phyloP scores from a whole-genome alignment of 805 yeast genomes.

The Pichia heedii region DNA sequence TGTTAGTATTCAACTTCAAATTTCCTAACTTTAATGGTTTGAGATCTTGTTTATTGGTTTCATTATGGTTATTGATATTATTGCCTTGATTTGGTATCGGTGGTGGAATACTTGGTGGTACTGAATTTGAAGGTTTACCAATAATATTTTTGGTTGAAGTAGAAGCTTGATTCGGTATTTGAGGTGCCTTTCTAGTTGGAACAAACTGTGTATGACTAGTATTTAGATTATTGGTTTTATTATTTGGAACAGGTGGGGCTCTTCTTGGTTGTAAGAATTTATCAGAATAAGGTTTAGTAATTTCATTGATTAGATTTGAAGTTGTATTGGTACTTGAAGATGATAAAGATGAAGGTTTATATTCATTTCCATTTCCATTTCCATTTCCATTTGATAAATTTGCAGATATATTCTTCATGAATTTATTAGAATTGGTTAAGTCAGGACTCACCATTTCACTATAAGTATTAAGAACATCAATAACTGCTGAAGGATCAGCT shows the following conservation, averaged over 20 bases:
- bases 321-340: not conserved
- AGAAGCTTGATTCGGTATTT: slow-evolving; percentile 6
- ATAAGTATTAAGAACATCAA: slow-evolving; percentile 51
- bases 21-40: slow-evolving; percentile 2
- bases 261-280: slow-evolving; percentile 26
- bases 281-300: slow-evolving; percentile 25
- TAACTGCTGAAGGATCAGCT: slow-evolving; percentile 55
- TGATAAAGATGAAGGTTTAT: not conserved
- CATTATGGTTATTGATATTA: too few relatives aligned
- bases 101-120: slow-evolving; percentile 1
- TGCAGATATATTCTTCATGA: not conserved
- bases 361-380: not conserved
- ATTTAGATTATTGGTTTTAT: not conserved
- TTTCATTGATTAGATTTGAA: slow-evolving; percentile 18
- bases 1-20: slow-evolving; percentile 1
- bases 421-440: slow-evolving; percentile 17
- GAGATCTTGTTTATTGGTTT: not conserved
- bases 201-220: slow-evolving; percentile 14
- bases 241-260: slow-evolving; percentile 27
- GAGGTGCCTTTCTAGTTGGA: slow-evolving; percentile 35
- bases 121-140: slow-evolving; percentile 3
- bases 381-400: not conserved
- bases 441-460: slow-evolving; percentile 33
- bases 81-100: slow-evolving; percentile 1
- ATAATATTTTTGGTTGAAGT: not conserved